These are phyloP conservation scores for Ananas comosus DNA, from an alignment of 176 grass and related monocot species.

Conservation along the genomic window DNA sequence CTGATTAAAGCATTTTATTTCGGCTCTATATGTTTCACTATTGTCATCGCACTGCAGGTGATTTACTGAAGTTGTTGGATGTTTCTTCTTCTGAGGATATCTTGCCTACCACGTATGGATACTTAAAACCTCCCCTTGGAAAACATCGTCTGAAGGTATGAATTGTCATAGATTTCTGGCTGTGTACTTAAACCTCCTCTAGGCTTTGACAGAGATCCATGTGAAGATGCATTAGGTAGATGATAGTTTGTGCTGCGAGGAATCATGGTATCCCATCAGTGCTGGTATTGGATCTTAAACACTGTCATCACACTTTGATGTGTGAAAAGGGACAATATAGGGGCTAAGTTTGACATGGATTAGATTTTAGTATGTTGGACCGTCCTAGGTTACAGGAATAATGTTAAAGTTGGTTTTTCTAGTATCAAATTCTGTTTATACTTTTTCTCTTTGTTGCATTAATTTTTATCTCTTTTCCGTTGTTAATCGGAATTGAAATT, in stretches of 20 bases:
- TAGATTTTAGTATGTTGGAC: too few species aligned
- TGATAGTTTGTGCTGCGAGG: too few species aligned
- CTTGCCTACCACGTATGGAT: constrained; percentile 67
- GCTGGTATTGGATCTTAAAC: too few species aligned
- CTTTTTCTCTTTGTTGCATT: too few species aligned
- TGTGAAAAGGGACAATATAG: too few species aligned
- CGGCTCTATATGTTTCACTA: background rate
- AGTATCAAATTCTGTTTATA: too few species aligned
- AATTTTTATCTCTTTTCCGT: background rate
- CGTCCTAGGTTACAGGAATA: too few species aligned
- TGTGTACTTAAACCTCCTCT: background rate
- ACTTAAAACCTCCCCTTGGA: constrained; percentile 66
- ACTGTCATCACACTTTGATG: too few species aligned
- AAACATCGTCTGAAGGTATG: constrained; percentile 84
- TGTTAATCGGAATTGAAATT: constrained; percentile 1
- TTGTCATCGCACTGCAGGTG: constrained; percentile 38
- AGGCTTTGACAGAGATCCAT: background rate
- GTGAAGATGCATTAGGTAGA: background rate
- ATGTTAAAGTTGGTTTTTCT: too few species aligned
- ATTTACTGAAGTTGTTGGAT: constrained; percentile 74
- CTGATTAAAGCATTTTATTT: background rate
- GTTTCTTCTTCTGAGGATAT: constrained; percentile 54
- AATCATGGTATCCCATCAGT: too few species aligned
- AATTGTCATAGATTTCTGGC: background rate
- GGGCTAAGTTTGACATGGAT: too few species aligned